phyloP scores from a whole-genome alignment of 345 rosid genomes.

The Eucalyptus globulus region DNA sequence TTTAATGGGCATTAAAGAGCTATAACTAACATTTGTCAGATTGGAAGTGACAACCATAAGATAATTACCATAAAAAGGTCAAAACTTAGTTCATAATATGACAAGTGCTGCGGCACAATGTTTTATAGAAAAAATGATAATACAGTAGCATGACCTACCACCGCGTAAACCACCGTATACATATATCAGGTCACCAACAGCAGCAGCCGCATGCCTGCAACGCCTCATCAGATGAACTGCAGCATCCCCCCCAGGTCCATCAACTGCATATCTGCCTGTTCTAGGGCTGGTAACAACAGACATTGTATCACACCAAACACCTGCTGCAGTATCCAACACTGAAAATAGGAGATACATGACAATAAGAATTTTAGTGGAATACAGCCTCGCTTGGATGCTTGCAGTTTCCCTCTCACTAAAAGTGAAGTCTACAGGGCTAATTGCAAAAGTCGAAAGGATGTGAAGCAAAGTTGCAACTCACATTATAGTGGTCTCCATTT shows the following conservation, averaged over 20 bases:
- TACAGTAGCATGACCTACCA: conserved; percentile 40
- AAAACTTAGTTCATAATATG: not conserved
- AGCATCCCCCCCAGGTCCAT: conserved; percentile 98
- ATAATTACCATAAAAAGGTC: not conserved
- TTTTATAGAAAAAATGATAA: not conserved
- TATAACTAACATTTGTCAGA: not conserved
- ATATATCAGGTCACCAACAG: conserved; percentile 87
- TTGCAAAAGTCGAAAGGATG: not conserved
- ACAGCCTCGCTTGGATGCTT: not conserved
- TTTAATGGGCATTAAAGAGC: not conserved
- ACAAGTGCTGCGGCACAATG: not conserved
- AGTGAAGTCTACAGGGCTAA: not conserved
- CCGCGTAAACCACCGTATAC: conserved; percentile 99
- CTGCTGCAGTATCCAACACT: conserved; percentile 99
- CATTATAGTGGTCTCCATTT: not conserved
- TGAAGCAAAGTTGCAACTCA: not conserved
- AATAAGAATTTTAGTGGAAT: not conserved
- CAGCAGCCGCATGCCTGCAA: conserved; percentile 99
- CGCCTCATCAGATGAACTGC: conserved; percentile 96
- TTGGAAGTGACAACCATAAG: not conserved
- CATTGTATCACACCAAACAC: conserved; percentile 99
- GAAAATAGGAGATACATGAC: not conserved
- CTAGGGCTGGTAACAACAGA: conserved; percentile 96
- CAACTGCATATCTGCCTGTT: conserved; percentile 86
- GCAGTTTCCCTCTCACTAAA: not conserved